phyloP scores from a whole-genome alignment of 306 rosid species.

The Cucurbita argyrosperma region DNA sequence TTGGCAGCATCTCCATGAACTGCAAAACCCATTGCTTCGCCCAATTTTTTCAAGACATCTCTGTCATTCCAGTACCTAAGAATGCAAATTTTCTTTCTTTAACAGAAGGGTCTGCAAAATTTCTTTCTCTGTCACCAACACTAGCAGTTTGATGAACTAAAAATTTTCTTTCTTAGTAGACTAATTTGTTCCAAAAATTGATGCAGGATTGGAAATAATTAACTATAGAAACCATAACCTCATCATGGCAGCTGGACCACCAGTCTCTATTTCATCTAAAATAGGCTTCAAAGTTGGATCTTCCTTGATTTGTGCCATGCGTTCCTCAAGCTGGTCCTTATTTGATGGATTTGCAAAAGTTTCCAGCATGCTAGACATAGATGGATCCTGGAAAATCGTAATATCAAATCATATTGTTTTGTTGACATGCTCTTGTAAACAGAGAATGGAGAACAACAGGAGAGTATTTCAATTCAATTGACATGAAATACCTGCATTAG shows the following conservation, averaged over 20 bases:
- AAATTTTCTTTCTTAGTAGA: no score
- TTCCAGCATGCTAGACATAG: conserved; percentile 82
- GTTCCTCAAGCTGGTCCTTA: conserved; percentile 84
- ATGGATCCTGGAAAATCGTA: conserved; percentile 62
- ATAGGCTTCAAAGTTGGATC: conserved; percentile 93
- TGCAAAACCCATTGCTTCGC: conserved; percentile 82
- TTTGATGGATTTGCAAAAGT: conserved; percentile 69
- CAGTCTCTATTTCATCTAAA: conserved; percentile 87
- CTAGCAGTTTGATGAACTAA: no score
- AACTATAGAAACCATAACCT: conserved; percentile 31
- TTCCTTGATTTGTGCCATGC: conserved; percentile 88
- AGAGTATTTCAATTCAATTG: background rate
- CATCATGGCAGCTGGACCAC: conserved; percentile 99
- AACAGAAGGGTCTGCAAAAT: background rate
- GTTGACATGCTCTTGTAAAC: background rate
- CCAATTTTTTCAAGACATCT: conserved; percentile 67
- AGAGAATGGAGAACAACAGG: background rate
- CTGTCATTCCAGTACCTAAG: conserved; percentile 87
- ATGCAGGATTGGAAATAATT: background rate
- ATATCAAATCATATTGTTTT: background rate
- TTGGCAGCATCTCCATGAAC: conserved; percentile 50
- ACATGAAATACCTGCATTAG: conserved; percentile 66
- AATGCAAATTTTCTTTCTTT: conserved; percentile 12
- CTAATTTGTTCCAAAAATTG: background rate
- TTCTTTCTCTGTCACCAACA: no score